Base-by-base conservation (phyloP, 139 green algal species). In the Auxenochlorella pyrenoidosa region DNA sequence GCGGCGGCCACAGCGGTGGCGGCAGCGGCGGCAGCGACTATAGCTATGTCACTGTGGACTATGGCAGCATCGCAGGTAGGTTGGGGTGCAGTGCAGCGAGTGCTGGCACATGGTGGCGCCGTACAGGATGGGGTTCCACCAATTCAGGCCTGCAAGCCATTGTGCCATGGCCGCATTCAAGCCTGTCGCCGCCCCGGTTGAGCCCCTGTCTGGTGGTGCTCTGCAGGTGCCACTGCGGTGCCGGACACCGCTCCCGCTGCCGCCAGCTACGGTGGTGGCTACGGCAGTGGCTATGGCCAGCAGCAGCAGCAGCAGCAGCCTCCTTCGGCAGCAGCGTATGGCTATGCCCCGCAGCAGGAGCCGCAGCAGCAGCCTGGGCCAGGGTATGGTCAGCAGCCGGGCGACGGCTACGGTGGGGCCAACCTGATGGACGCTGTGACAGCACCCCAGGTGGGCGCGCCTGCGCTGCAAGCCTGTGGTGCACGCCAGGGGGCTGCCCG, bases 61-160 rank as follows among this genome's bases (percentile, higher is more conserved):
- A 92, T 84, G 89, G 89, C 30, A 82, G 85, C 82, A 90, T 93
- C 77, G 86, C 77, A 54, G 80, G 82, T 73, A 38, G 10, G 36
- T 36, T 13, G 26, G 71, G 70, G 65, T 51, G 72, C 6, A 54
- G 47, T 54, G 47, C 47, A 54, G 47, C 10, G 47, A 54, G 47
- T 54, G n/a, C n/a, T n/a, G n/a, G n/a, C n/a, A n/a, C n/a, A n/a
- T n/a, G n/a, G n/a, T n/a, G n/a, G n/a, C n/a, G n/a, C n/a, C n/a
- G n/a, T n/a, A n/a, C n/a, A n/a, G n/a, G n/a, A n/a, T n/a, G n/a
- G n/a, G n/a, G n/a, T n/a, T n/a, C n/a, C n/a, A n/a, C n/a, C n/a
- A n/a, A n/a, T n/a, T n/a, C n/a, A n/a, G n/a, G n/a, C n/a, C n/a
- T 54, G 47, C 6, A 54, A 10, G 10, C 8, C 47, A 18, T 6